These are phyloP conservation scores for Coprinopsis sp. DNA, from an alignment of 768 basidiomycete species.

Conservation along the genomic window DNA sequence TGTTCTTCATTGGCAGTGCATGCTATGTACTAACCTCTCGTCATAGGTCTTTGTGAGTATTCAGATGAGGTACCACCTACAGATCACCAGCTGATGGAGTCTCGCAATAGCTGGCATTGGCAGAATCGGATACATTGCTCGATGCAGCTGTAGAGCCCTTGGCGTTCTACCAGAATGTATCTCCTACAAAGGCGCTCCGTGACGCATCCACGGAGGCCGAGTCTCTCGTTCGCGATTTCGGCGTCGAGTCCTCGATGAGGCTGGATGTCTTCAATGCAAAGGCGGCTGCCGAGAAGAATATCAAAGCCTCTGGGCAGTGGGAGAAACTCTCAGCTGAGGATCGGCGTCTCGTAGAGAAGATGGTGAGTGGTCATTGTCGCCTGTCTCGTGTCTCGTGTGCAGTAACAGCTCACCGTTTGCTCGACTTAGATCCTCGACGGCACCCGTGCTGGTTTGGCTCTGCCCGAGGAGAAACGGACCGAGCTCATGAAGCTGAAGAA, in stretches of 20 bases:
- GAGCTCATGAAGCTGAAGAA: constrained; percentile 64
- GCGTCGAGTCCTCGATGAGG: constrained; percentile 76
- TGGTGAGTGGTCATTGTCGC: constrained; percentile 32
- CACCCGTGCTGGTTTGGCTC: constrained; percentile 70
- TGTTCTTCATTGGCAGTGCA: not conserved
- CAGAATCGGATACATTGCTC: constrained; percentile 52
- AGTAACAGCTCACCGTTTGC: no score
- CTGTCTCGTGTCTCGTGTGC: not conserved
- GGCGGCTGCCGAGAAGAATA: constrained; percentile 61
- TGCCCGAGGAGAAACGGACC: constrained; percentile 59
- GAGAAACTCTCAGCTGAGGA: constrained; percentile 63
- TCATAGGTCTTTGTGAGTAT: constrained; percentile 72
- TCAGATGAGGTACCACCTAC: not conserved
- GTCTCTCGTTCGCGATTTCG: constrained; percentile 62
- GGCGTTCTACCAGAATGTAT: constrained; percentile 80
- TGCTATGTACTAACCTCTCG: constrained; percentile 4
- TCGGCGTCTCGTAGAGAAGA: constrained; percentile 74
- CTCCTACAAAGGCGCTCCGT: constrained; percentile 66
- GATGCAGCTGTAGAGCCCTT: constrained; percentile 54
- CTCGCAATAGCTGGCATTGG: constrained; percentile 48
- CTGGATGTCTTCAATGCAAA: constrained; percentile 76
- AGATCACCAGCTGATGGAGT: constrained; percentile 5
- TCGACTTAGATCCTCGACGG: constrained; percentile 58
- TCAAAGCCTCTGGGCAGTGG: constrained; percentile 58
- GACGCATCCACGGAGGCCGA: constrained; percentile 78